phyloP scores from a whole-genome alignment of 2,329 filamentous ascomycete species.

The Daldinia eschscholtzii region DNA sequence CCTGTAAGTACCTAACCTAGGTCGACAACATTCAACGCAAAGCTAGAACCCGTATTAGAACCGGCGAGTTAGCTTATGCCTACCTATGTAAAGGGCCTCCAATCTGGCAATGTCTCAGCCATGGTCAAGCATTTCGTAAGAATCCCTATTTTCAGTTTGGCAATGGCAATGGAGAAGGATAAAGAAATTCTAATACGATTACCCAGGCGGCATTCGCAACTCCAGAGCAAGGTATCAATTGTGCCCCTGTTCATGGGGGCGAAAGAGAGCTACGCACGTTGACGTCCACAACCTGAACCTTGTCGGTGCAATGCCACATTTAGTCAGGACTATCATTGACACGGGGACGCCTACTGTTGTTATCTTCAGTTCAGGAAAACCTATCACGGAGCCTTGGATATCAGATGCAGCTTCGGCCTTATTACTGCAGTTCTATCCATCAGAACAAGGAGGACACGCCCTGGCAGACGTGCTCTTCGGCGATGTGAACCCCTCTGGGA shows the following conservation, averaged over 20 bases:
- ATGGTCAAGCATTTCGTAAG: conserved; percentile 80
- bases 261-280: conserved; percentile 69
- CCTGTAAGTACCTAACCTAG: conserved; percentile 56
- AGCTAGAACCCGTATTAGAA: conserved; percentile 47
- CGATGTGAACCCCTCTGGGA: conserved; percentile 73
- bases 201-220: conserved; percentile 69
- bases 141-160: background rate
- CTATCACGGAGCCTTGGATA: conserved; percentile 80
- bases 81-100: conserved; percentile 69
- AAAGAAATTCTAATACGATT: background rate
- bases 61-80: conserved; percentile 75
- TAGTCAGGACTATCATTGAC: conserved; percentile 75
- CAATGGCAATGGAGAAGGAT: conserved; percentile 7
- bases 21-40: background rate
- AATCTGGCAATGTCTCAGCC: conserved; percentile 74
- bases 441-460: conserved; percentile 75
- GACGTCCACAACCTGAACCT: conserved; percentile 74
- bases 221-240: conserved; percentile 80
- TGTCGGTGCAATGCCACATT: conserved; percentile 75
- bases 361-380: conserved; percentile 77
- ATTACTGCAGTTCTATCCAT: conserved; percentile 81
- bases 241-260: conserved; percentile 67
- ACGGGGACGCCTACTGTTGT: conserved; percentile 77
- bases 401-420: conserved; percentile 73
- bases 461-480: conserved; percentile 76